Base-by-base conservation (phyloP, 176 grass and related monocot species). In the Zea mays region DNA sequence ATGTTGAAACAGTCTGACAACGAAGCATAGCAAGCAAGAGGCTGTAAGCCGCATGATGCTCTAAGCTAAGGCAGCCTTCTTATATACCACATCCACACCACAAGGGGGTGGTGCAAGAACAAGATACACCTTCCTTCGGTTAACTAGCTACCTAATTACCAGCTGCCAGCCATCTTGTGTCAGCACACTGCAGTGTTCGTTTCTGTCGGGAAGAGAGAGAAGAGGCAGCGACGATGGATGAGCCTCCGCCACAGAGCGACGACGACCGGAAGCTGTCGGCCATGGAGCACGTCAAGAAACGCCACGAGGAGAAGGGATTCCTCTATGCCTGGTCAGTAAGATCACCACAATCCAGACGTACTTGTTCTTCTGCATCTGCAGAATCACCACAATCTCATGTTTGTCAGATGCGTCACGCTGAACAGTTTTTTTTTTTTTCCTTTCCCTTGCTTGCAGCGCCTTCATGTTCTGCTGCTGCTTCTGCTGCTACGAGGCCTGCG, bases 251-350 rank as follows among this genome's bases (percentile, higher is more conserved):
- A 11, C 74, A 73, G 68, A 65, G 74, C 16, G 67, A 84, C 2
- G 67, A 84, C 2, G 67, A 80, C 34, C 6, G 27, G 76, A 77
- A 72, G 66, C 45, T 75, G 38, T 56, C 76, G 36, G 73, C 85
- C 85, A 82, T 88, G 83, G 90, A 97, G 59, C 83, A 86, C 40
- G 73, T 83, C 43, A 86, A 93, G 80, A 93, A 82, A 83, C 85
- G 90, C 45, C 90, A 90, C 0, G 62, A 88, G 5, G 90, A 93
- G 73, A 92, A 97, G 84, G 93, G 90, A 39, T 87, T 91, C 77
- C 62, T 93, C 59, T 90, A 97, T 58, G 85, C 90, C 35, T 90
- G 90, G 90, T 97, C 57, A 84, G 85, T 83, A 51, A 46, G 8
- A 6, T 13, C 37, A 33, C 37, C 4, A 2, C 12, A 58, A 11